Evolutionary conservation across 2,329 filamentous ascomycete species (phyloP).

Genomic region (Beauveria brongniartii): DNA sequence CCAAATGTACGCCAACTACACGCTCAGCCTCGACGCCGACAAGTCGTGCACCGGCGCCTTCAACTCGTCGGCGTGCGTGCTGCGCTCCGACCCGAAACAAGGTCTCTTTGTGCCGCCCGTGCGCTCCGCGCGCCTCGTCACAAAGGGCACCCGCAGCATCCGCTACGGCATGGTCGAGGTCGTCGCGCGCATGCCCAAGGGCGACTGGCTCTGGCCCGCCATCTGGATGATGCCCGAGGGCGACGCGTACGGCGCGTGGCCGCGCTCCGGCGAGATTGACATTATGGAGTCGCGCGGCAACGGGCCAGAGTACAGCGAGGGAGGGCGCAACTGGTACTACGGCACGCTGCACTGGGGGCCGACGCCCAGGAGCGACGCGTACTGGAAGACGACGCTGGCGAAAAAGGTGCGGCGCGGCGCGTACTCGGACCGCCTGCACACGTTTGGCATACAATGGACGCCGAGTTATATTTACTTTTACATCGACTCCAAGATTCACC

Average conservation of each 20-base stretch:
- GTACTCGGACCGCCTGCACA: constrained; percentile 37
- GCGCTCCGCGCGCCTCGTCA: constrained; percentile 39
- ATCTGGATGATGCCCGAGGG: constrained; percentile 44
- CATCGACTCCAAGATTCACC: constrained; percentile 35
- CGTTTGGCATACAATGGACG: constrained; percentile 45
- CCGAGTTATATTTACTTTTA: constrained; percentile 46
- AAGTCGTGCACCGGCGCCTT: constrained; percentile 33
- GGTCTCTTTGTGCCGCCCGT: constrained; percentile 42
- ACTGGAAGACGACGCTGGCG: constrained; percentile 26
- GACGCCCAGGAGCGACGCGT: constrained; percentile 21
- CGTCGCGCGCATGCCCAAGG: constrained; percentile 41
- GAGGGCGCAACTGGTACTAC: constrained; percentile 35
- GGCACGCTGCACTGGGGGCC: constrained; percentile 41
- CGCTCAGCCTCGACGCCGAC: constrained; percentile 34
- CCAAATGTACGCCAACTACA: constrained; percentile 31
- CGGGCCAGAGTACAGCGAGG: constrained; percentile 27
- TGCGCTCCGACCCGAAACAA: constrained; percentile 33
- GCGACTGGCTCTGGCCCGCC: constrained; percentile 49
- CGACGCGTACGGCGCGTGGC: constrained; percentile 41
- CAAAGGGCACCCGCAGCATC: constrained; percentile 35
- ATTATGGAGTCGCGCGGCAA: constrained; percentile 44
- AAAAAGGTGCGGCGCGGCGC: constrained; percentile 28
- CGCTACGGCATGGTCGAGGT: constrained; percentile 45
- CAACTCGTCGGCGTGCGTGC: constrained; percentile 25
- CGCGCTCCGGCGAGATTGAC: constrained; percentile 45